A percentile compares a stretch with the other conserved stretches of the same genome.
Evolutionary conservation across 345 rosid genomes (phyloP).

Genomic region (Anacardium occidentale): DNA sequence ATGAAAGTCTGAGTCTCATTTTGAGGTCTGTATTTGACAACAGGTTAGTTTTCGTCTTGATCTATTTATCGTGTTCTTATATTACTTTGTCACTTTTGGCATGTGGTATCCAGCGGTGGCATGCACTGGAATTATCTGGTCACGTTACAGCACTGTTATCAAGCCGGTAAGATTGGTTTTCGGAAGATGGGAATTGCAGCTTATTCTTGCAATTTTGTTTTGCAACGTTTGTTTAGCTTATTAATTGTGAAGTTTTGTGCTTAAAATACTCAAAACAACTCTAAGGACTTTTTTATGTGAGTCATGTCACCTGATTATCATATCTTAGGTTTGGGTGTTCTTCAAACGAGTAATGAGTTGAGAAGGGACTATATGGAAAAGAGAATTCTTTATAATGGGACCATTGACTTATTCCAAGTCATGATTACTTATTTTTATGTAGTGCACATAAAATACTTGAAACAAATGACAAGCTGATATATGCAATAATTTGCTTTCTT

Average conservation of each 20-base stretch:
- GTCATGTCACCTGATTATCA: background rate
- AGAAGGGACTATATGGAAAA: background rate
- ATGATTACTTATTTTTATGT: background rate
- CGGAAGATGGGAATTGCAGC: background rate
- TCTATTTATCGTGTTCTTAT: too few species aligned
- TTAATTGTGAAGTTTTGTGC: too few species aligned
- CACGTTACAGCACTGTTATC: constrained; percentile 27
- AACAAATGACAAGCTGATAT: background rate
- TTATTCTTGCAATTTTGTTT: background rate
- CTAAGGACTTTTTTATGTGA: background rate
- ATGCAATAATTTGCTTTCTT: too few species aligned
- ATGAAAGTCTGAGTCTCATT: too few species aligned
- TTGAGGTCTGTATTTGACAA: background rate
- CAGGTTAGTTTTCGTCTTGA: background rate
- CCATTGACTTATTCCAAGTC: background rate
- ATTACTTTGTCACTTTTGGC: too few species aligned
- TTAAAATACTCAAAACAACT: background rate
- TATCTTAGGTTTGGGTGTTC: background rate
- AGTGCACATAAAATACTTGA: background rate
- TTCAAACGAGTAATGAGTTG: background rate
- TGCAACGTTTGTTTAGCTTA: background rate
- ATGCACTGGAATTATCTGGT: constrained; percentile 29
- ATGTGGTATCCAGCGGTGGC: constrained; percentile 19
- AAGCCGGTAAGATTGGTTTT: constrained; percentile 25
- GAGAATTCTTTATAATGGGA: background rate